Base-by-base conservation (phyloP, 2,329 filamentous ascomycete species). In the Fusarium falciforme region DNA sequence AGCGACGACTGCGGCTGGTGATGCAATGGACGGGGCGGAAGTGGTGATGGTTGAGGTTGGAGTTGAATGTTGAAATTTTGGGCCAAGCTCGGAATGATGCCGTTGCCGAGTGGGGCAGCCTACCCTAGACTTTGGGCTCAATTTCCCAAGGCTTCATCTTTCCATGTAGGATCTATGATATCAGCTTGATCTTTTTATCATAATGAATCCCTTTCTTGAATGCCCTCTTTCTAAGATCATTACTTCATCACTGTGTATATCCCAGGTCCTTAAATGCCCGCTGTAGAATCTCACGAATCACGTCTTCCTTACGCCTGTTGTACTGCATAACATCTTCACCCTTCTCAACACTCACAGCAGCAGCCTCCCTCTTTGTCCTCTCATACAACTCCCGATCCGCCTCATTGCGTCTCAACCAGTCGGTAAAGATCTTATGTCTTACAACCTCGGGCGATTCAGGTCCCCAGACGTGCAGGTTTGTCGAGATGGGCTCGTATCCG, bases 401-500 rank as follows among this genome's bases (percentile, higher is more conserved):
- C 3, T 80, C 79, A 49, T 82, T 74, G 25, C 72, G 70, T n/a
- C 60, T 74, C 58, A 88, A 70, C 84, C 85, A 87, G 17, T 87
- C 83, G 6, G 82, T 77, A 72, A 88, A 86, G 35, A 87, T 83
- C 31, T 73, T 76, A 64, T 88, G 87, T 0, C 86, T 78, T 44
- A 79, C 80, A 4, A 80, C 78, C 74, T 88, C 87, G 0, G 84
- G 79, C 27, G 78, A 83, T 2, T 82, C 81, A 1, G 82, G 82
- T 0, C 85, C 84, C 73, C 82, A 89, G 38, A 89, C 85, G 70
- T 89, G 87, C 61, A 89, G 52, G 71, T 89, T 88, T 4, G 80
- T 80, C 1, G 79, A 74, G 1, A 81, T 77, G 0, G 83, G 82
- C 63, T 83, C 80, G 36, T 81, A 76, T 22, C 61, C 66, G 66